Evolutionary conservation across 2,329 filamentous ascomycete genomes (phyloP), one percentile per base, ranked within the genome.

Genomic region (Ascochyta koolunga): DNA sequence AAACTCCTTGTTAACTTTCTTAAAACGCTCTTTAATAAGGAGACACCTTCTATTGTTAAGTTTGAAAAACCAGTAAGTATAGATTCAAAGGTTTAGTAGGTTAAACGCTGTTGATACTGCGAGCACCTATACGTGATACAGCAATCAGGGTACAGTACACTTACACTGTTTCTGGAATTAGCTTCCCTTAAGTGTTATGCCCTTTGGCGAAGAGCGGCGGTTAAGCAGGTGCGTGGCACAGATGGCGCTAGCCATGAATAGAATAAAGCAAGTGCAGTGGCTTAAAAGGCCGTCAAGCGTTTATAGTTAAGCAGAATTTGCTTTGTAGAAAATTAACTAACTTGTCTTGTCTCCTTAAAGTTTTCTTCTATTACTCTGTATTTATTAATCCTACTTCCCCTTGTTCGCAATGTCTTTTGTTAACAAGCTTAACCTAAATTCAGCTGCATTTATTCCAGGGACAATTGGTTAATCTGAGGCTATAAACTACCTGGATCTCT

Each of bases 1-100:
- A 59, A 59, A 35, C 48, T 54, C n/a, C 43, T 59, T n/a, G 52
- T 59, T 6, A 51, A 59, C 24, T 59, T 59, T 31, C 39, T 59
- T 3, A 51, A 59, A 27, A 48, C 48, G 15, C 27, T 59, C 18
- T 59, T 59, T 42, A 56, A 52, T 27, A 18, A 53, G 24, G 35
- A 47, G 13, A 44, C 32, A 22, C 35, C 37, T 7, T 47, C 47
- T 11, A 55, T 44, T 16, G 35, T 48, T 18, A 59, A 59, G 36
- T 33, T 56, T 15, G 51, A 42, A 9, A 42, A 42, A 11, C 39
- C 39, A 8, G 39, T 42, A 9, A 31, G 27, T 31, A 10, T 13
- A 6, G 4, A 5, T 10, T 31, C 27, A 31, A 31, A 31, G 4
- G 13, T 31, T 10, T 13, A 31, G 4, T 10, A 10, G 4, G 8